Conservation (phyloP, 2,329 filamentous ascomycete genomes). For the Ophiostoma piceae region DNA sequence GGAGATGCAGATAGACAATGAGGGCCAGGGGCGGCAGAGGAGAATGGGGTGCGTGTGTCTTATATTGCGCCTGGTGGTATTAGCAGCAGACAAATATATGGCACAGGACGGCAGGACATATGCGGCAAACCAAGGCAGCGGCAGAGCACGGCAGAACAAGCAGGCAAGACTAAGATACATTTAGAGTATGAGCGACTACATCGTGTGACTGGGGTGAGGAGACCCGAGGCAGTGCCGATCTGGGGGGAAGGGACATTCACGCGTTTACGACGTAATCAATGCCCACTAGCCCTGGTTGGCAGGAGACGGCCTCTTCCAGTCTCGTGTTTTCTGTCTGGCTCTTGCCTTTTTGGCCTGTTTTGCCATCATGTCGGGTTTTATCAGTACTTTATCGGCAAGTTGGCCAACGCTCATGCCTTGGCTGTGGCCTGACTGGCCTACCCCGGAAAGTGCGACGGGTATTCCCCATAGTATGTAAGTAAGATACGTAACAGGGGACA, state of each 20-base stretch:
- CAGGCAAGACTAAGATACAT: neutral
- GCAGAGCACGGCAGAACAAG: slow-evolving; percentile 1
- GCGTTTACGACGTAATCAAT: neutral
- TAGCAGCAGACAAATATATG: neutral
- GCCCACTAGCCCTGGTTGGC: neutral
- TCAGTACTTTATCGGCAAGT: neutral
- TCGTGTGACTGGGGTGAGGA: neutral
- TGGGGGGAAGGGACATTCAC: neutral
- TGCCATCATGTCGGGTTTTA: neutral
- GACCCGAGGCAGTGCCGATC: slow-evolving; percentile 4
- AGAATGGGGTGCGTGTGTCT: neutral
- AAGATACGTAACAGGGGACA: neutral
- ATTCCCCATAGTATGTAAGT: neutral
- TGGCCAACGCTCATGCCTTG: neutral
- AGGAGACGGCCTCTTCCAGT: neutral
- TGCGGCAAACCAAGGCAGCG: slow-evolving; percentile 1
- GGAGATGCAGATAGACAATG: neutral
- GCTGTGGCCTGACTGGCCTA: slow-evolving; percentile 3
- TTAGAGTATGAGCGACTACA: neutral
- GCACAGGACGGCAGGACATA: neutral
- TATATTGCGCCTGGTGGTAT: slow-evolving; percentile 2
- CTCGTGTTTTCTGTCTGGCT: neutral
- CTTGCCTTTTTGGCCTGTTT: neutral
- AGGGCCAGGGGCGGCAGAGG: neutral
- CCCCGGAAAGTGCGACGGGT: neutral